phyloP scores from a whole-genome alignment of 768 basidiomycete genomes.

The Kwoniella newhampshirensis region DNA sequence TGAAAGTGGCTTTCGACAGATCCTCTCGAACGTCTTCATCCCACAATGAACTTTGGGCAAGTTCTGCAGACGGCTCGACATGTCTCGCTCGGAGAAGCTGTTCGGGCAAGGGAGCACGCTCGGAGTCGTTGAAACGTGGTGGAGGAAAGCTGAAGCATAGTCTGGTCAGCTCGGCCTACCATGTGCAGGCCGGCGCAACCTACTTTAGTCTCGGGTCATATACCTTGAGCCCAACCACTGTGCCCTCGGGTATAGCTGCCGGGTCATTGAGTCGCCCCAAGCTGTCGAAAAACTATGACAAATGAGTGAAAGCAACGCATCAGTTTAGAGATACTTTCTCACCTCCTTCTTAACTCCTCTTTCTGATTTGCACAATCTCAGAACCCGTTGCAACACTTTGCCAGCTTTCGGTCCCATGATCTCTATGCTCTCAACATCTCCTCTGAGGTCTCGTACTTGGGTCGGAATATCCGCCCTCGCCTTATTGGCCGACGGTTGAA shows the following conservation, averaged over 20 bases:
- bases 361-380: constrained; percentile 50
- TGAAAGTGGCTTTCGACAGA: constrained; percentile 66
- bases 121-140: constrained; percentile 63
- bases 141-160: constrained; percentile 72
- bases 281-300: constrained; percentile 66
- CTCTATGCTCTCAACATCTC: constrained; percentile 76
- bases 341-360: constrained; percentile 12
- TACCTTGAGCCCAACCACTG: constrained; percentile 74
- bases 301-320: too few species aligned
- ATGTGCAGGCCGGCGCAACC: constrained; percentile 30
- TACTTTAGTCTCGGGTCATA: constrained; percentile 85
- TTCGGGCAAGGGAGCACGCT: constrained; percentile 37
- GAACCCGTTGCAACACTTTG: constrained; percentile 60
- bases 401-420: constrained; percentile 82
- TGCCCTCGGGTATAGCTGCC: constrained; percentile 68
- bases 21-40: constrained; percentile 58
- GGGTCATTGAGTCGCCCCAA: constrained; percentile 66
- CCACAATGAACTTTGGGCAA: constrained; percentile 75
- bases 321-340: constrained; percentile 1
- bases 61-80: constrained; percentile 58
- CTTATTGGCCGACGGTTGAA: neutral
- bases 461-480: constrained; percentile 51
- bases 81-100: constrained; percentile 16
- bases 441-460: constrained; percentile 70
- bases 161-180: neutral